Conservation (phyloP, 2,329 filamentous ascomycete genomes). For the Tolypocladium pustulatum region DNA sequence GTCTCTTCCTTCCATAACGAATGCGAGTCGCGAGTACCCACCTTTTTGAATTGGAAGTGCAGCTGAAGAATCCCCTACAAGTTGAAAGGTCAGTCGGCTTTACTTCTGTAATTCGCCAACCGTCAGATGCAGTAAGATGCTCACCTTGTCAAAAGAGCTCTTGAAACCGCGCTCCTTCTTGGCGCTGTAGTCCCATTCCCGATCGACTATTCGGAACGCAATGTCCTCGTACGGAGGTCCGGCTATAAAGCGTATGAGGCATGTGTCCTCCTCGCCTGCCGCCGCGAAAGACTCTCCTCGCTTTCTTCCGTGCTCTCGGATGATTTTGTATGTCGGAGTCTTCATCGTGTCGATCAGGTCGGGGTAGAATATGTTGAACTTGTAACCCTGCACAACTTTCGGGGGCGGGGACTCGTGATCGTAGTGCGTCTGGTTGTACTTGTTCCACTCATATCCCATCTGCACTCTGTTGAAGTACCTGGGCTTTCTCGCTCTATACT, state of each 20-base stretch:
- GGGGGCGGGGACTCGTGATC: conserved; percentile 96
- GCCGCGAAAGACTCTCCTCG: conserved; percentile 87
- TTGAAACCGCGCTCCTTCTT: conserved; percentile 91
- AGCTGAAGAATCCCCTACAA: conserved; percentile 63
- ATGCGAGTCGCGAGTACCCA: conserved; percentile 19
- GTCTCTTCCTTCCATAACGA: neutral
- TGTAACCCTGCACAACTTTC: conserved; percentile 97
- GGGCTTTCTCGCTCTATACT: conserved; percentile 83
- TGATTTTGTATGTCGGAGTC: conserved; percentile 91
- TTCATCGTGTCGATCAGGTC: conserved; percentile 92
- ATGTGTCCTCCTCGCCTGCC: conserved; percentile 93
- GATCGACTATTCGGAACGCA: conserved; percentile 93
- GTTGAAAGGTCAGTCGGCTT: conserved; percentile 29
- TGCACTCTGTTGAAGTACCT: conserved; percentile 96
- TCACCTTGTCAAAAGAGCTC: conserved; percentile 94
- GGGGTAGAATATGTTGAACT: conserved; percentile 99
- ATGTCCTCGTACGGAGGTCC: conserved; percentile 95
- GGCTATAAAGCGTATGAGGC: conserved; percentile 88
- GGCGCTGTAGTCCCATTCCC: conserved; percentile 97
- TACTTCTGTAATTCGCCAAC: conserved; percentile 1
- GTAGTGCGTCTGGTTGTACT: conserved; percentile 99
- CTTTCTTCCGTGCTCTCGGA: conserved; percentile 81
- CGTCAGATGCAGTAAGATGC: conserved; percentile 17
- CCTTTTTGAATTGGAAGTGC: conserved; percentile 98
- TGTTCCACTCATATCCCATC: conserved; percentile 99